Evolutionary conservation across 495 filamentous ascomycete species (phyloP).

Genomic region (Xanthoparmelia taractica): DNA sequence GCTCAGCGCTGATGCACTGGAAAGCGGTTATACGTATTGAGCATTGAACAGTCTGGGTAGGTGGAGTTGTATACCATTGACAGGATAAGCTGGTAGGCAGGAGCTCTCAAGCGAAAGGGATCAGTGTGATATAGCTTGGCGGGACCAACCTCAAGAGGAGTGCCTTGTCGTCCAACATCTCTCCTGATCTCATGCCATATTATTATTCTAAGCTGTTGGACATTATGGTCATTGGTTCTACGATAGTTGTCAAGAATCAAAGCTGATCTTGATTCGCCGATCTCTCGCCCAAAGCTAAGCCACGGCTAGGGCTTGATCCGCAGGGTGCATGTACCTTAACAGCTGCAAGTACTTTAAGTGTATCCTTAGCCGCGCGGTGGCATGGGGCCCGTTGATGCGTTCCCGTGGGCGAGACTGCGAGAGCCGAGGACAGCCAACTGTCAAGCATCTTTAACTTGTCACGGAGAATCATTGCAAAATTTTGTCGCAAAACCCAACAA

Average conservation of each 20-base stretch:
- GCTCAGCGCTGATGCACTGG: background rate
- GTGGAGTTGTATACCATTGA: too few species aligned
- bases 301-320: background rate
- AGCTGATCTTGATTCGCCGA: background rate
- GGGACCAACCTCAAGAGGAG: background rate
- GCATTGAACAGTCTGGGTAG: background rate
- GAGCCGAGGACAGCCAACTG: background rate
- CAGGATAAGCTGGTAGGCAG: too few species aligned
- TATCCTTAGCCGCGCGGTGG: background rate
- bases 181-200: too few species aligned
- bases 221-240: background rate
- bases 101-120: too few species aligned
- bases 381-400: background rate
- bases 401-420: background rate
- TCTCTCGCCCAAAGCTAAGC: background rate
- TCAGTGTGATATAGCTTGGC: background rate
- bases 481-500: background rate
- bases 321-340: background rate
- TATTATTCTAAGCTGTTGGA: background rate
- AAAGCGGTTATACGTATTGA: background rate
- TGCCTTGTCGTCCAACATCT: background rate
- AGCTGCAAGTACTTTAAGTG: background rate
- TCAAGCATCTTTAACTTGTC: background rate
- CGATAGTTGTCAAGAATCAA: too few species aligned
- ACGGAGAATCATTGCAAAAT: background rate